A percentile compares a stretch with the other conserved stretches of the same genome.
phyloP scores from a whole-genome alignment of 805 yeast species.

The Cyberlindnera saturnus region DNA sequence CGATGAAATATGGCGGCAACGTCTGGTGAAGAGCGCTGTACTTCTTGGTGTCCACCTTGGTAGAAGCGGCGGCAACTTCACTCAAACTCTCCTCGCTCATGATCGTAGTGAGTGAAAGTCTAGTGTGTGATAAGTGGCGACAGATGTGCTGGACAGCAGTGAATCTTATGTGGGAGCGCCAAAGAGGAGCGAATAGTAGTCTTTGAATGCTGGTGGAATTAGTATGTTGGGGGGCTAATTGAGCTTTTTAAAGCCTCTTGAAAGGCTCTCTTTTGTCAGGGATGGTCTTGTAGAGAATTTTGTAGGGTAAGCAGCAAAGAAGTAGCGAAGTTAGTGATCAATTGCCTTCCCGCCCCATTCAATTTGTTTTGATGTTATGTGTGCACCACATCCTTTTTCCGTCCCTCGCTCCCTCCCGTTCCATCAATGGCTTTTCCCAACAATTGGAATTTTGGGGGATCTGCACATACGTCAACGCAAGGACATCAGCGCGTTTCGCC shows the following conservation, averaged over 20 bases:
- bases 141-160: background rate
- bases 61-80: conserved; percentile 26
- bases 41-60: conserved; percentile 25
- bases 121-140: background rate
- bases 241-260: background rate
- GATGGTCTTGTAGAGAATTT: background rate
- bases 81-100: conserved; percentile 38
- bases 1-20: conserved; percentile 72
- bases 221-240: background rate
- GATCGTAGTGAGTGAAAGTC: background rate
- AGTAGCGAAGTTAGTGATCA: no score
- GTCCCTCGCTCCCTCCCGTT: background rate
- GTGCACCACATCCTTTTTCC: background rate
- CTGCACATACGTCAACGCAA: background rate
- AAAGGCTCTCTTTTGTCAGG: background rate
- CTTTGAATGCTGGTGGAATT: conserved; percentile 14
- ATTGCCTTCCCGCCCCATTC: no score
- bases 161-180: conserved; percentile 3
- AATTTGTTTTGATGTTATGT: background rate
- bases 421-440: background rate
- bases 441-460: background rate
- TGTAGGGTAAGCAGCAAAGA: no score
- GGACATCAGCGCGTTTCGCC: background rate
- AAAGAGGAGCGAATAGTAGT: conserved; percentile 7
- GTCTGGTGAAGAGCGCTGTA: conserved; percentile 30